Evolutionary conservation across 768 basidiomycete genomes (phyloP), one percentile per base, ranked within the genome.

Genomic region (Xerocomellus amylosporus): DNA sequence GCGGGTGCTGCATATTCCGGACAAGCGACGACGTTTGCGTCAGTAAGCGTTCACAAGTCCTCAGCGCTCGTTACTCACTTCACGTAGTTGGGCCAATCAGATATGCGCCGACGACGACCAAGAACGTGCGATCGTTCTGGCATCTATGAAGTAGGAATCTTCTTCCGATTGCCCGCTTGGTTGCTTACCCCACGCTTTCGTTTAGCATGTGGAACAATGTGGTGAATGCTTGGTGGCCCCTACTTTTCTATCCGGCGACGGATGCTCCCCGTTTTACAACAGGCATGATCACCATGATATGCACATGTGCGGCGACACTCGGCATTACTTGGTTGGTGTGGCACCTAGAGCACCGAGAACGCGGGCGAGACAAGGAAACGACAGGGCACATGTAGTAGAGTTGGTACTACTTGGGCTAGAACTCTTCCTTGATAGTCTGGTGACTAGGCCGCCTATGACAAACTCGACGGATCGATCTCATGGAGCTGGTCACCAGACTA

Each of bases 1-100:
- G 79, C 81, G 6, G 86, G 87, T 2, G 84, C 86, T 15, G 82
- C 85, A 7, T 90, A 85, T 63, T 79, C 86, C 0, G 87, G 88
- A 10, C 89, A 90, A 64, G 89, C 87, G 7, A 83, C 81, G 17
- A 90, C 87, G 24, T 89, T 90, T 62, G 84, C 85, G 79, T 85
- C 58, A 49, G 81, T 74, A 19, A 30, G 33, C 45, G 15, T 15
- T 42, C 34, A 30, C 31, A 37, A 15, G 20, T 45, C 24, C 33
- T 31, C 30, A 4, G 17, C 22, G 10, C n/a, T 46, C 36, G 10
- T 46, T 34, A 44, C 56, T 57, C 43, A 55, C 24, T 36, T 20
- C 56, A 22, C 50, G 19, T 58, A 84, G 83, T 14, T 89, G 89
- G 88, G 86, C 87, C n/a, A 90, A 90, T 66, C 84, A 87, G 64